Percentiles rank a stretch among this genome's conserved stretches.
Conservation (phyloP, 352 stramenopile genomes). For the Globisporangium okanoganense region DNA sequence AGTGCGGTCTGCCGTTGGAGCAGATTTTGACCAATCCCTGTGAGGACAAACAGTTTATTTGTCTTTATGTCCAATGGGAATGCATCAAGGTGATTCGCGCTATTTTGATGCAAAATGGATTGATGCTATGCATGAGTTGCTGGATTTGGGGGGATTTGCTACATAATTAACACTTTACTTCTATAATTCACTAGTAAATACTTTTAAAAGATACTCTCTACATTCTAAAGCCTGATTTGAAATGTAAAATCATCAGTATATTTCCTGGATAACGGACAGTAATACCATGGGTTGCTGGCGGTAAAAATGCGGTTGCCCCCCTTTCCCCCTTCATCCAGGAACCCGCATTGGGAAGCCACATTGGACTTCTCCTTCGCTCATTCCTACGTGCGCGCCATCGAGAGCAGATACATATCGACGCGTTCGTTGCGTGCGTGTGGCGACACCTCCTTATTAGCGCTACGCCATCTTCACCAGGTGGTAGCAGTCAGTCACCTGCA, state of each 20-base stretch:
- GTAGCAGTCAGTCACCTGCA: no score
- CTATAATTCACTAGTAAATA: no score
- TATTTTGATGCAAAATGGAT: slow-evolving; percentile 1
- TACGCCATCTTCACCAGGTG: no score
- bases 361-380: slow-evolving; percentile 1
- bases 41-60: neutral
- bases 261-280: no score
- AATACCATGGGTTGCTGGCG: no score
- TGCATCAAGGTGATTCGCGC: neutral
- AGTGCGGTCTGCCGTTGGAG: neutral
- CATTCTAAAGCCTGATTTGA: no score
- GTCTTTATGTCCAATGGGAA: neutral
- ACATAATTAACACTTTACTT: no score
- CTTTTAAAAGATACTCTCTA: no score
- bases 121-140: slow-evolving; percentile 5
- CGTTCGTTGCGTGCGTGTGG: neutral
- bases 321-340: neutral
- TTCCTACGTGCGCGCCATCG: slow-evolving; percentile 4
- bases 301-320: slow-evolving; percentile 1
- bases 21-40: neutral
- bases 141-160: neutral
- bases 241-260: no score
- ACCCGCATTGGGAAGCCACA: slow-evolving; percentile 7
- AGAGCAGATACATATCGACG: neutral
- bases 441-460: no score